Conservation (phyloP, 73 alveolate species). For the Tetrahymena malaccensis region DNA sequence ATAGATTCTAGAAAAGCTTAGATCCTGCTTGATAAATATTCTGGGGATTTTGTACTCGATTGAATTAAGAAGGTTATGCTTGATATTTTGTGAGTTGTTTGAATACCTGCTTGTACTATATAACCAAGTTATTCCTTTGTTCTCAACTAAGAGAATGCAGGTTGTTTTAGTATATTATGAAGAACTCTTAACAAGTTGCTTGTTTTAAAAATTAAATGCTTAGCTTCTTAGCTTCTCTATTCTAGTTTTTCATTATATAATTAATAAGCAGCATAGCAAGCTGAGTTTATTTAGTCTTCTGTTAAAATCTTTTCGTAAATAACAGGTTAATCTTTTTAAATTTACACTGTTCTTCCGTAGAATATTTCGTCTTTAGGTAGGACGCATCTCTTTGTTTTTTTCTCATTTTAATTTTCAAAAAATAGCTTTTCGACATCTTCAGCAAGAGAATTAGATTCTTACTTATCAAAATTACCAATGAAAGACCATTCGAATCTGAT, state of each 20-base stretch:
- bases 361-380: not conserved
- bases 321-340: not conserved
- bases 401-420: not conserved
- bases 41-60: conserved; percentile 19
- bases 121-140: conserved; percentile 41
- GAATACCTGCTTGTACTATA: conserved; percentile 7
- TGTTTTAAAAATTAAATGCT: not conserved
- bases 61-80: not conserved
- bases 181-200: not conserved
- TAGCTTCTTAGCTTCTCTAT: not conserved
- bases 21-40: not conserved
- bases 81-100: not conserved
- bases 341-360: not conserved
- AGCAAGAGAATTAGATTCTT: not conserved
- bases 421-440: not conserved
- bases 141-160: conserved; percentile 11
- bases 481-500: not conserved
- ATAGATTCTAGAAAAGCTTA: not conserved
- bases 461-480: not conserved
- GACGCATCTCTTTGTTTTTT: not conserved
- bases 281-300: not conserved
- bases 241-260: not conserved
- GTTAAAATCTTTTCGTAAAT: not conserved
- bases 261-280: not conserved
- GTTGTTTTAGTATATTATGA: not conserved